Evolutionary conservation across 2,329 filamentous ascomycete species (phyloP).

Genomic region (Aspergillus arachidicola): DNA sequence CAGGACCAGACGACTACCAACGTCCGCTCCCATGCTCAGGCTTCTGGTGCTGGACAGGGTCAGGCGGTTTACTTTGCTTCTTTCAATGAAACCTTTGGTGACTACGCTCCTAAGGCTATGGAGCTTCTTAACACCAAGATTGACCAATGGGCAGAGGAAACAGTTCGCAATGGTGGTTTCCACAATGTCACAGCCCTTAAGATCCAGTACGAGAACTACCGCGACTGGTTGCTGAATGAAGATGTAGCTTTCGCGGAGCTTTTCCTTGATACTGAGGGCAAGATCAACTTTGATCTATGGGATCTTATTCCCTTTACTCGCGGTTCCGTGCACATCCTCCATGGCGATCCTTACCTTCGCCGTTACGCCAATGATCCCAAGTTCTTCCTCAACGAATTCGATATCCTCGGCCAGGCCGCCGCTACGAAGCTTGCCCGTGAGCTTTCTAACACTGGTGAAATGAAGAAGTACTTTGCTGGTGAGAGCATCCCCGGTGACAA

Average conservation of each 20-base stretch:
- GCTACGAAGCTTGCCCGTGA: conserved; percentile 29
- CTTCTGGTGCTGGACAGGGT: conserved; percentile 24
- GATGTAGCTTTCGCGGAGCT: conserved; percentile 31
- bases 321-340: conserved; percentile 26
- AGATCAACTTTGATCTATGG: conserved; percentile 32
- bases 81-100: conserved; percentile 30
- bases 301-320: conserved; percentile 34
- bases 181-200: conserved; percentile 28
- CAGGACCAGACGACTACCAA: conserved; percentile 34
- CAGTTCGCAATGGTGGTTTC: conserved; percentile 29
- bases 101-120: conserved; percentile 17
- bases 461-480: conserved; percentile 22
- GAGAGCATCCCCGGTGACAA: conserved; percentile 21
- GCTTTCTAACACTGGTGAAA: conserved; percentile 20
- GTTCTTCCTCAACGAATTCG: conserved; percentile 32
- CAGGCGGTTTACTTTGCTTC: conserved; percentile 32
- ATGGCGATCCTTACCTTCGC: conserved; percentile 29
- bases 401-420: conserved; percentile 31
- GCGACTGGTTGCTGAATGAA: conserved; percentile 29
- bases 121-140: conserved; percentile 29
- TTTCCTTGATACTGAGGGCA: conserved; percentile 29
- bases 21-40: conserved; percentile 18
- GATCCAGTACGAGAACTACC: conserved; percentile 31
- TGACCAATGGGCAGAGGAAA: conserved; percentile 29
- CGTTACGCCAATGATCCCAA: conserved; percentile 27